phyloP scores from a whole-genome alignment of 169 alveolate species.

The Plasmodium gonderi region DNA sequence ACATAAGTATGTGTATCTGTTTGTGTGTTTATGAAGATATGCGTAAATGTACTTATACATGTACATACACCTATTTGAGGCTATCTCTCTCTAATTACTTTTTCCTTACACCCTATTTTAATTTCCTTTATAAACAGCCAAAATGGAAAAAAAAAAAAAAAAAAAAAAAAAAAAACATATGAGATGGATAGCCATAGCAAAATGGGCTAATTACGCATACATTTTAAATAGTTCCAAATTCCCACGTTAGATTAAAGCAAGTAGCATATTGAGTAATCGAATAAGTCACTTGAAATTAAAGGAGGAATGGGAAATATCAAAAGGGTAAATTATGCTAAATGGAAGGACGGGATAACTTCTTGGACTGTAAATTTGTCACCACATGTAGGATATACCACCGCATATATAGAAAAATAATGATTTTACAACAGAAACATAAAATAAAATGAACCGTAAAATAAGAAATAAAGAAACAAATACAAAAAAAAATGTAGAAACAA shows the following conservation, averaged over 20 bases:
- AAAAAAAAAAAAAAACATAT: not conserved
- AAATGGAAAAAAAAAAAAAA: not conserved
- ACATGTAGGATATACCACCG: not conserved
- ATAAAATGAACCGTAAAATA: not conserved
- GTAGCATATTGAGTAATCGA: not conserved
- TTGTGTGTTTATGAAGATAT: not conserved
- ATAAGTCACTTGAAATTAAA: not conserved
- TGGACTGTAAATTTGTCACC: not conserved
- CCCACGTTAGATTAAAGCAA: not conserved
- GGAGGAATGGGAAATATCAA: not conserved
- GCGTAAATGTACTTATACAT: not conserved
- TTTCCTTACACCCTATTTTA: not conserved
- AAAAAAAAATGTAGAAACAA: not conserved
- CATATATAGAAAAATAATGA: not conserved
- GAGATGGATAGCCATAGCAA: not conserved
- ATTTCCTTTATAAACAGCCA: not conserved
- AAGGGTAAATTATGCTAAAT: no score
- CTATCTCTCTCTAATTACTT: not conserved
- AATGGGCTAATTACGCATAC: not conserved
- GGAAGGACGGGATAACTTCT: not conserved
- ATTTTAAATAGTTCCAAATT: not conserved
- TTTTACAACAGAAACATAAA: not conserved
- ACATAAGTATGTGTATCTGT: not conserved
- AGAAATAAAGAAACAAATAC: no score
- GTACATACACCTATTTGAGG: not conserved